Evolutionary conservation across 768 basidiomycete species (phyloP).

Genomic region (Termitomyces sp.): DNA sequence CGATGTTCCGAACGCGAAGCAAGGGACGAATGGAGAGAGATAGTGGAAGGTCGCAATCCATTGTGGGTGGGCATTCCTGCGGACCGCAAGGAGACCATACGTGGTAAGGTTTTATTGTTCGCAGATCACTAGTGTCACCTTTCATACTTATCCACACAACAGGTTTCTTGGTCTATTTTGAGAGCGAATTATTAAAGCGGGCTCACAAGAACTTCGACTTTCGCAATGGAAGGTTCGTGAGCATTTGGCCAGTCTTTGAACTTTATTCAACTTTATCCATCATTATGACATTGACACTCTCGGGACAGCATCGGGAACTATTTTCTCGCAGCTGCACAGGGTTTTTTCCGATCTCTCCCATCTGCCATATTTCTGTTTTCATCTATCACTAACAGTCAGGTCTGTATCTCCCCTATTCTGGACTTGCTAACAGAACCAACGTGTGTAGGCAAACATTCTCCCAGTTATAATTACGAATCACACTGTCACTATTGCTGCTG

Average conservation of each 20-base stretch:
- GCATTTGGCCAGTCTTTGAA: background rate
- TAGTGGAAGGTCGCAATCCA: conserved; percentile 79
- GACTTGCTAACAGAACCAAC: conserved; percentile 16
- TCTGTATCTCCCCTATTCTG: conserved; percentile 8
- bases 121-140: background rate
- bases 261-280: background rate
- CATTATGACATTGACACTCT: background rate
- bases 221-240: conserved; percentile 72
- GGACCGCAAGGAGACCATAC: conserved; percentile 87
- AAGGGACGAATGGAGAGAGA: conserved; percentile 86
- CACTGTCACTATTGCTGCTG: conserved; percentile 91
- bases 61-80: conserved; percentile 85
- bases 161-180: conserved; percentile 94
- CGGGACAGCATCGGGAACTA: conserved; percentile 76
- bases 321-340: conserved; percentile 83
- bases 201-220: conserved; percentile 96
- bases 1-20: conserved; percentile 67
- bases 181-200: conserved; percentile 78
- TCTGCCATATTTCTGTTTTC: conserved; percentile 93
- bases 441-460: conserved; percentile 62
- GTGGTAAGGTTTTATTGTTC: conserved; percentile 43
- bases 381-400: conserved; percentile 80
- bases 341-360: conserved; percentile 88
- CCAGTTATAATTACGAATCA: conserved; percentile 93
- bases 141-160: background rate